Evolutionary conservation across 116 monocot genomes (phyloP).

Genomic region (Phalaenopsis hybrid): DNA sequence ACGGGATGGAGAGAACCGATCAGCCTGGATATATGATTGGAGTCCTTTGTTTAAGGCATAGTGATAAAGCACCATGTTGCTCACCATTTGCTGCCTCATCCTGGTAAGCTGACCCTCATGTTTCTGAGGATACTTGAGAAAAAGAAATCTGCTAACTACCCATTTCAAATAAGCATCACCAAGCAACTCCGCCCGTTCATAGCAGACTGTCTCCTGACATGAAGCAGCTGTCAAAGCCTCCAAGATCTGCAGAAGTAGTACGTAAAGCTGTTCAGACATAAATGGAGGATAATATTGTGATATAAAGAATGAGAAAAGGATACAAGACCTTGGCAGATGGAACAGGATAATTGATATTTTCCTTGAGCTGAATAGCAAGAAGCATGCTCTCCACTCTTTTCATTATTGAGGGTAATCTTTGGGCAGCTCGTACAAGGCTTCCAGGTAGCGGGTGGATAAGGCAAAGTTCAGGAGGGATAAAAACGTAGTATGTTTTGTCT

Average conservation of each 20-base stretch:
- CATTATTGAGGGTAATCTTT: conserved; percentile 93
- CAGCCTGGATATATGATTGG: conserved; percentile 93
- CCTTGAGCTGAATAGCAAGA: conserved; percentile 81
- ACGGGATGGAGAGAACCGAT: conserved; percentile 84
- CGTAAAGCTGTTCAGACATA: not conserved
- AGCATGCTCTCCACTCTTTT: conserved; percentile 91
- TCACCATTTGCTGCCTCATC: conserved; percentile 99
- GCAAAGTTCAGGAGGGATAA: conserved; percentile 87
- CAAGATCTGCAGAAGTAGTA: conserved; percentile 54
- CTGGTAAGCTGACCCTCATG: conserved; percentile 96
- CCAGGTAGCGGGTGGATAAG: conserved; percentile 96
- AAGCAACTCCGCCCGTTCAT: conserved; percentile 92
- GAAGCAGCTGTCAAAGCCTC: conserved; percentile 98
- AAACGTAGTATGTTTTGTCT: conserved; percentile 96
- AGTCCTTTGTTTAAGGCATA: conserved; percentile 79
- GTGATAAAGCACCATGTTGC: conserved; percentile 88
- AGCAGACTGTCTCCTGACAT: conserved; percentile 93
- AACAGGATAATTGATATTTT: conserved; percentile 71
- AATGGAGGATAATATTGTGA: not conserved
- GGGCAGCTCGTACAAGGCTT: conserved; percentile 84
- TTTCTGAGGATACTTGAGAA: conserved; percentile 91
- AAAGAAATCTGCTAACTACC: conserved; percentile 94
- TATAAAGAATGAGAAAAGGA: not conserved
- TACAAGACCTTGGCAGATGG: conserved; percentile 56
- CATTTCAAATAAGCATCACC: conserved; percentile 98